Conservation (phyloP, 331 rosid species). For the Stylosanthes scabra region DNA sequence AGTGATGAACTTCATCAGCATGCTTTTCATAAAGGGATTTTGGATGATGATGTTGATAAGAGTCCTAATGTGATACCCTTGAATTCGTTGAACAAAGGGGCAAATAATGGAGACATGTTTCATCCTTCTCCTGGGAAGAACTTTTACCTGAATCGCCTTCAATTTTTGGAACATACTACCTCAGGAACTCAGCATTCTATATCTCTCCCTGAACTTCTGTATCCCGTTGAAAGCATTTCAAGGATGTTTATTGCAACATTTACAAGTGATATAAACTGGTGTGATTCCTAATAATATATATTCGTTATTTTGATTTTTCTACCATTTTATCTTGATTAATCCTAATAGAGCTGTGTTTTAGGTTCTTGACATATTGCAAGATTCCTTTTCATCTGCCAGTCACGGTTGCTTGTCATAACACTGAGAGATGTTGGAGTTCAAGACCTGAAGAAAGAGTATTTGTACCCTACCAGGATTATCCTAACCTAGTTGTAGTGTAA, state of each 20-base stretch:
- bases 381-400: conserved; percentile 72
- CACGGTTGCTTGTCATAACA: conserved; percentile 75
- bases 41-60: conserved; percentile 22
- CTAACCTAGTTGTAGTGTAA: conserved; percentile 70
- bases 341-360: conserved; percentile 42
- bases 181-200: conserved; percentile 40
- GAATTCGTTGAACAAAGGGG: conserved; percentile 27
- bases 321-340: neutral
- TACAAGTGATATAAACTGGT: conserved; percentile 80
- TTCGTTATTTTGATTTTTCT: conserved; percentile 25
- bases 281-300: conserved; percentile 28
- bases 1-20: conserved; percentile 10
- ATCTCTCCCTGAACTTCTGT: conserved; percentile 71
- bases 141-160: conserved; percentile 70
- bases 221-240: conserved; percentile 68
- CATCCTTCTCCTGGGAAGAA: conserved; percentile 67
- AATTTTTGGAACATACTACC: conserved; percentile 39
- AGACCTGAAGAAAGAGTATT: conserved; percentile 60
- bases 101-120: conserved; percentile 9
- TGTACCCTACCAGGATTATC: conserved; percentile 66
- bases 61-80: conserved; percentile 12
- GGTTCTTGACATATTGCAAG: conserved; percentile 76
- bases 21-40: conserved; percentile 24
- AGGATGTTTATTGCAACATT: conserved; percentile 79
- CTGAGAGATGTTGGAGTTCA: conserved; percentile 80